Evolutionary conservation across 2,329 filamentous ascomycete species (phyloP), one percentile per base, ranked within the genome.

Genomic region (Diaporthe caulivora): DNA sequence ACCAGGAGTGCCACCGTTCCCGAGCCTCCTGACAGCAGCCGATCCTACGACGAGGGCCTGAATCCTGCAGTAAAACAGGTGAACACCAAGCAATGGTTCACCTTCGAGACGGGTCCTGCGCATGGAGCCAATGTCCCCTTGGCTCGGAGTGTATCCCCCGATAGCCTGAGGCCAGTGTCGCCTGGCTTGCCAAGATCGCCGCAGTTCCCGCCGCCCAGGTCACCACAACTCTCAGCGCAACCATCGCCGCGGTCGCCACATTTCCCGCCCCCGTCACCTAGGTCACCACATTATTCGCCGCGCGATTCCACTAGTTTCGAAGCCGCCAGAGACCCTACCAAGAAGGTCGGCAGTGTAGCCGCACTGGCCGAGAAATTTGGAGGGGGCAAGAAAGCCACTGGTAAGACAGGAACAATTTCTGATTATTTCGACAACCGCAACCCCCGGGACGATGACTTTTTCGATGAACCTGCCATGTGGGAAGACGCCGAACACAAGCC

Each of bases 381-480:
- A 26, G 80, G 78, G 29, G 75, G 75, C 74, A 84, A 82, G 72
- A 81, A 81, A 73, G 80, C 78, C 53, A 83, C 82, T 74, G 80
- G 75, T 54, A 82, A 81, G 75, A 83, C 83, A 70, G 82, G 83
- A 65, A 80, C 79, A 73, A 78, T 81, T 57, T 82, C 82, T 75
- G 83, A 83, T 79, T 79, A 79, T 60, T 78, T 83, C 74, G 85
- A 86, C 76, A 83, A 83, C 75, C 80, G 82, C 75, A 78, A 80
- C 47, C 72, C 81, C 17, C 78, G 78, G 64, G 82, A 83, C 18
- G 84, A 87, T 57, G 84, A 87, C 76, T 77, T 85, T 40, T 85
- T 86, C 78, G 84, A 87, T 75, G 83, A 87, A 76, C 79, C 83
- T 67, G 79, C 81, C 21, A 78, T 86, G 34, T 86, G 84, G 85